Conservation (phyloP, 1,284 basidiomycete genomes). For the Retiboletus flavoniger region DNA sequence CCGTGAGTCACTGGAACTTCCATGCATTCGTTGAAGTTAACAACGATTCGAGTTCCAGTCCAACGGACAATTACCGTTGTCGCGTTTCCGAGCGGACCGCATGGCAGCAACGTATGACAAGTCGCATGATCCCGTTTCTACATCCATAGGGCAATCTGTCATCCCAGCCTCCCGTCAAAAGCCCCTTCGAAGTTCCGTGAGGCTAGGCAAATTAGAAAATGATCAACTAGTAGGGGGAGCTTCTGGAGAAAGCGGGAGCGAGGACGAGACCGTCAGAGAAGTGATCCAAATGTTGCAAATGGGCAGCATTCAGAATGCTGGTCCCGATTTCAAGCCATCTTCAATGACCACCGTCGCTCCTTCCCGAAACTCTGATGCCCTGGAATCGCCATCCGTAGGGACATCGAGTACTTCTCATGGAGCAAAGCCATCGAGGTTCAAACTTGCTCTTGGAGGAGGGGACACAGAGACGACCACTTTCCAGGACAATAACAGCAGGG, state of each 20-base stretch:
- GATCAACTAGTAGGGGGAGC: constrained; percentile 54
- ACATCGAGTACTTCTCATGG: neutral
- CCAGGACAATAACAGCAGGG: neutral
- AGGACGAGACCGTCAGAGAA: constrained; percentile 52
- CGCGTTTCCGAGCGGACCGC: constrained; percentile 62
- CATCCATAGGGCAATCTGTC: constrained; percentile 47
- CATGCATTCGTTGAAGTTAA: constrained; percentile 1
- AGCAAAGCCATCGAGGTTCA: constrained; percentile 40
- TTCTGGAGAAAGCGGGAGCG: constrained; percentile 56
- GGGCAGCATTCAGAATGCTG: constrained; percentile 59
- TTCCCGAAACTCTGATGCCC: neutral
- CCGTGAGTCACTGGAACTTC: constrained; percentile 38
- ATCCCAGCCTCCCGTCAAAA: constrained; percentile 53
- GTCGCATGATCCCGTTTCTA: constrained; percentile 35
- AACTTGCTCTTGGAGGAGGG: constrained; percentile 24
- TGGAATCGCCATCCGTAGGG: neutral
- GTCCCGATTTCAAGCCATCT: constrained; percentile 38
- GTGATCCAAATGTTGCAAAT: constrained; percentile 55
- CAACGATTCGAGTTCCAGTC: constrained; percentile 12
- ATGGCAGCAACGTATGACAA: constrained; percentile 46
- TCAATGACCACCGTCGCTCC: neutral
- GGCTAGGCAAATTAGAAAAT: constrained; percentile 60
- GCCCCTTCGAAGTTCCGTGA: constrained; percentile 55
- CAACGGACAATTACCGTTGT: constrained; percentile 48
- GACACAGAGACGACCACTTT: neutral